phyloP scores from a whole-genome alignment of 2,329 filamentous ascomycete genomes.

The Cladosporium sp. region DNA sequence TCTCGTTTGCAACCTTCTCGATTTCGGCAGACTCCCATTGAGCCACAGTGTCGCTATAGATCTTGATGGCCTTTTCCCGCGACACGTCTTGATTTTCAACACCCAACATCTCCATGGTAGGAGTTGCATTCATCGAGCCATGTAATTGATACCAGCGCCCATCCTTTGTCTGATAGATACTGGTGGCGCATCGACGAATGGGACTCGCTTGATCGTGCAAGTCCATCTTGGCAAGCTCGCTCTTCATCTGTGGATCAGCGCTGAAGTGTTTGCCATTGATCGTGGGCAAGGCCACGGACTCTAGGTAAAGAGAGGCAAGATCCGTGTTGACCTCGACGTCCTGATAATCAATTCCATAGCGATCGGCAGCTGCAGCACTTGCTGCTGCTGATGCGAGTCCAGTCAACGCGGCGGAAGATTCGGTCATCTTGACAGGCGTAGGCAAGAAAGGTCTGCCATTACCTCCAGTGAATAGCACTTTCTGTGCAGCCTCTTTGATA shows the following conservation, averaged over 20 bases:
- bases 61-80: constrained; percentile 37
- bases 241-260: not conserved
- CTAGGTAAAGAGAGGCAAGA: constrained; percentile 15
- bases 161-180: constrained; percentile 47
- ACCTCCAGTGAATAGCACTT: not conserved
- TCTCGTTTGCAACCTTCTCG: constrained; percentile 38
- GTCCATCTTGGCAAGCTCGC: not conserved
- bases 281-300: constrained; percentile 12
- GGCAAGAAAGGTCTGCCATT: constrained; percentile 41
- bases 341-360: constrained; percentile 6
- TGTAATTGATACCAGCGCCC: constrained; percentile 46
- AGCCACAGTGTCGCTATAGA: constrained; percentile 41
- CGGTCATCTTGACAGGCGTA: constrained; percentile 52
- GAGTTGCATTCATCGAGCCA: constrained; percentile 45
- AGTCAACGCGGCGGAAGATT: constrained; percentile 45
- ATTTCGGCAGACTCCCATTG: constrained; percentile 36
- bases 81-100: constrained; percentile 29
- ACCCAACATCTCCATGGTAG: constrained; percentile 34
- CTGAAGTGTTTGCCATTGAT: constrained; percentile 5
- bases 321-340: constrained; percentile 10
- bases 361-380: not conserved
- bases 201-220: not conserved
- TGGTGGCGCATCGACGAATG: constrained; percentile 28
- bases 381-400: constrained; percentile 4
- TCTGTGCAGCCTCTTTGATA: not conserved